phyloP scores from a whole-genome alignment of 495 filamentous ascomycete species.

The Parathielavia appendiculata region DNA sequence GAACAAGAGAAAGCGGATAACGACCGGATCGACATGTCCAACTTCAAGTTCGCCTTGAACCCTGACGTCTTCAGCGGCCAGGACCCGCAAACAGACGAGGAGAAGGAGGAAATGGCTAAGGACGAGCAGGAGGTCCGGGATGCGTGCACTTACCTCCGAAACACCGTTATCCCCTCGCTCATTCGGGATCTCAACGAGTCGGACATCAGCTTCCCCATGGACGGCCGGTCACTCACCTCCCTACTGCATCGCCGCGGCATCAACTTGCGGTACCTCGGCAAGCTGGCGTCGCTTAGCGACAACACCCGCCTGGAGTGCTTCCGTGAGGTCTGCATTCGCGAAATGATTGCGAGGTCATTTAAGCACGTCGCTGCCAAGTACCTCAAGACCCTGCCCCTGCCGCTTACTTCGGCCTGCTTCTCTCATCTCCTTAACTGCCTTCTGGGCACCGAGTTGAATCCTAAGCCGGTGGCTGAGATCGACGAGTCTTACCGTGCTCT shows the following conservation, averaged over 20 bases:
- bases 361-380: constrained; percentile 85
- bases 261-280: constrained; percentile 93
- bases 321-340: constrained; percentile 69
- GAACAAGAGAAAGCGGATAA: constrained; percentile 32
- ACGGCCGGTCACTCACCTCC: constrained; percentile 81
- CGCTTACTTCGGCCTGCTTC: constrained; percentile 68
- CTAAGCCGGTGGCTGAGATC: constrained; percentile 66
- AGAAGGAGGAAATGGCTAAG: constrained; percentile 75
- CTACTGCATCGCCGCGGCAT: constrained; percentile 96
- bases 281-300: constrained; percentile 63
- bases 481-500: constrained; percentile 67
- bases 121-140: constrained; percentile 87
- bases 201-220: constrained; percentile 96
- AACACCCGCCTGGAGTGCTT: constrained; percentile 71
- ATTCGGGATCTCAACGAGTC: constrained; percentile 83
- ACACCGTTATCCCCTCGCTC: constrained; percentile 64
- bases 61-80: constrained; percentile 95
- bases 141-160: constrained; percentile 71
- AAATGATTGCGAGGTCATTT: constrained; percentile 90
- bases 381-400: constrained; percentile 71
- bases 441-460: constrained; percentile 71
- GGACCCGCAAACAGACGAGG: constrained; percentile 79
- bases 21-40: constrained; percentile 69
- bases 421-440: constrained; percentile 94
- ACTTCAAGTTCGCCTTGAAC: constrained; percentile 82